Evolutionary conservation across 768 basidiomycete genomes (phyloP).

Genomic region (Guyanaporus albipodus): DNA sequence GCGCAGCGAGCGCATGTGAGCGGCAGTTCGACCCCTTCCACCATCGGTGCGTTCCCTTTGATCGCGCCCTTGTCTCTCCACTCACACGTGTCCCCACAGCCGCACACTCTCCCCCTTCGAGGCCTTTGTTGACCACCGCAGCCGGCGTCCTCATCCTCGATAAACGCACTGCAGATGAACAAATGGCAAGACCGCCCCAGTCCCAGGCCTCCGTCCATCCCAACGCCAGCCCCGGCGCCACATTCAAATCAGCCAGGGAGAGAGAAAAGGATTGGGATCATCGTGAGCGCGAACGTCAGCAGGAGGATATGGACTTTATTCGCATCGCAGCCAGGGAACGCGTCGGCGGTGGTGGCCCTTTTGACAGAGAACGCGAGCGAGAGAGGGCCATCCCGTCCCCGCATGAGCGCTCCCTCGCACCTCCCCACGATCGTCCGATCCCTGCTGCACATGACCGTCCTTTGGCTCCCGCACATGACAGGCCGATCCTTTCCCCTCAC

Average conservation of each 20-base stretch:
- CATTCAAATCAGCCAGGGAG: slow-evolving; percentile 24
- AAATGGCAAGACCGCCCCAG: slow-evolving; percentile 24
- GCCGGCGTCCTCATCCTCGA: slow-evolving; percentile 28
- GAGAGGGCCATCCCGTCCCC: slow-evolving; percentile 23
- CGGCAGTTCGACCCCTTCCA: slow-evolving; percentile 24
- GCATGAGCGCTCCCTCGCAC: slow-evolving; percentile 18
- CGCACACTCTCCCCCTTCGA: slow-evolving; percentile 28
- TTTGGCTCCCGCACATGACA: slow-evolving; percentile 20
- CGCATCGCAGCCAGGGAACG: slow-evolving; percentile 27
- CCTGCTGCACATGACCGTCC: slow-evolving; percentile 18
- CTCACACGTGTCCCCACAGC: slow-evolving; percentile 17
- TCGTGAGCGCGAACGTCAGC: slow-evolving; percentile 28
- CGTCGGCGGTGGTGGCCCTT: slow-evolving; percentile 13
- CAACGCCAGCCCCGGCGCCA: slow-evolving; percentile 19
- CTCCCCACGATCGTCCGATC: slow-evolving; percentile 23
- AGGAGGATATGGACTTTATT: slow-evolving; percentile 27
- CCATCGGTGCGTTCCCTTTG: slow-evolving; percentile 18
- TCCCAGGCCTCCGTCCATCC: slow-evolving; percentile 15
- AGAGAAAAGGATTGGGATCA: slow-evolving; percentile 27
- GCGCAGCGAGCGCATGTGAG: slow-evolving; percentile 25
- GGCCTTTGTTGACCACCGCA: slow-evolving; percentile 23
- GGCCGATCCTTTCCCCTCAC: slow-evolving; percentile 23
- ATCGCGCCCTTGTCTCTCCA: neutral
- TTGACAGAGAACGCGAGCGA: slow-evolving; percentile 28
- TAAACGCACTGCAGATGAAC: slow-evolving; percentile 29